Percentiles rank a stretch among this genome's conserved stretches.
phyloP scores from a whole-genome alignment of 2,329 filamentous ascomycete species.

The Cryphonectria nitschkei region DNA sequence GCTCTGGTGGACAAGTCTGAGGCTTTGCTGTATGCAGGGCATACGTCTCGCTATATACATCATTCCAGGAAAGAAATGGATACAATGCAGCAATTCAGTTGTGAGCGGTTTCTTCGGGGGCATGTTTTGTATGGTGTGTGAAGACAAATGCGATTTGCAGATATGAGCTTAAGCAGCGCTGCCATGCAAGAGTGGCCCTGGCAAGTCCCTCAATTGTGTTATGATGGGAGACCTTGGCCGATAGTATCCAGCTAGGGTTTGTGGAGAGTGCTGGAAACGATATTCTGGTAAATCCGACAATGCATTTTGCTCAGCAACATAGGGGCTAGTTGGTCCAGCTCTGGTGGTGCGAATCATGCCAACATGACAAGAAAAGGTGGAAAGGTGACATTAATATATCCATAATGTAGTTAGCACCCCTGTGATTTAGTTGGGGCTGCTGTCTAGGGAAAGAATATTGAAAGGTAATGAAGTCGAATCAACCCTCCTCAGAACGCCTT shows the following conservation, averaged over 20 bases:
- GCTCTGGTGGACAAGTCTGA: no score
- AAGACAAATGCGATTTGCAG: neutral
- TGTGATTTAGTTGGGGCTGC: neutral
- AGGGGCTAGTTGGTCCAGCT: neutral
- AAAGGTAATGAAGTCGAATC: neutral
- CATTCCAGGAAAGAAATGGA: neutral
- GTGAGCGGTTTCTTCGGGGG: neutral
- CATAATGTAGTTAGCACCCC: no score
- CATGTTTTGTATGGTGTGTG: neutral
- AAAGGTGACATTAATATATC: neutral
- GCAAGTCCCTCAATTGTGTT: neutral
- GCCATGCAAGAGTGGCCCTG: neutral
- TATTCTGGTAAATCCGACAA: neutral
- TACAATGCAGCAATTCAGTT: neutral
- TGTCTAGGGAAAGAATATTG: neutral
- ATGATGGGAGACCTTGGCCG: neutral
- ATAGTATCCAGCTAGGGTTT: neutral
- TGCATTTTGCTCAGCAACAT: neutral
- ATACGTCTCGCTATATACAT: neutral
- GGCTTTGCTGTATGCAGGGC: neutral
- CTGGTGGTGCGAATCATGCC: neutral
- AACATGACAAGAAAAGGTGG: neutral
- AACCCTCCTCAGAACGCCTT: constrained; percentile 11
- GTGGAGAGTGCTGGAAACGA: neutral
- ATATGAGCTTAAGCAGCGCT: neutral